Conservation (phyloP, 176 grass and related monocot species). For the Cenchrus americanus region DNA sequence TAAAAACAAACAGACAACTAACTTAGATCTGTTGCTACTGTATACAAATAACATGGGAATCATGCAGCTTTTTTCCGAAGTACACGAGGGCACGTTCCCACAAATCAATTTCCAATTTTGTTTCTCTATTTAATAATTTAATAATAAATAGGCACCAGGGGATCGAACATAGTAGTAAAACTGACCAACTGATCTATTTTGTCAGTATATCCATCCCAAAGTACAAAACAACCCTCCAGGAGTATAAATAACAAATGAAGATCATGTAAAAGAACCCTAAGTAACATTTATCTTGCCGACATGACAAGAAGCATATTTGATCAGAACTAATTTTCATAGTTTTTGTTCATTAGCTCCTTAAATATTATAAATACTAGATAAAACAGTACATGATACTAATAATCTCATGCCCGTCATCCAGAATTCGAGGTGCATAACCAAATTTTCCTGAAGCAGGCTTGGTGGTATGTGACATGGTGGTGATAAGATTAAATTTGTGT, state of each 20-base stretch:
- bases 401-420: not conserved
- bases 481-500: slow-evolving; percentile 16
- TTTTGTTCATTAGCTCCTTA: too few species aligned
- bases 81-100: not conserved
- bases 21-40: not conserved
- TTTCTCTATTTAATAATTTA: not conserved
- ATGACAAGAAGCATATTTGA: slow-evolving; percentile 10
- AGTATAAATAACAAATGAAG: slow-evolving; percentile 10
- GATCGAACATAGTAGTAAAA: not conserved
- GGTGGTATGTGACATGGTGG: not conserved
- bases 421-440: not conserved
- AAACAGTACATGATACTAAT: not conserved
- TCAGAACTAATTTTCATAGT: not conserved
- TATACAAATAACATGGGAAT: not conserved
- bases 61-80: not conserved
- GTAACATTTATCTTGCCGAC: not conserved
- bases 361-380: too few species aligned
- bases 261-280: not conserved
- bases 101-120: slow-evolving; percentile 7
- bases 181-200: not conserved
- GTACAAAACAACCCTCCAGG: not conserved
- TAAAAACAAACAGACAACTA: not conserved
- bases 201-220: not conserved
- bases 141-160: not conserved
- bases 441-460: slow-evolving; percentile 14